Percentiles rank a stretch among this genome's conserved stretches.
Conservation (phyloP, 2,329 filamentous ascomycete genomes). For the Aspergillus ochraceus region DNA sequence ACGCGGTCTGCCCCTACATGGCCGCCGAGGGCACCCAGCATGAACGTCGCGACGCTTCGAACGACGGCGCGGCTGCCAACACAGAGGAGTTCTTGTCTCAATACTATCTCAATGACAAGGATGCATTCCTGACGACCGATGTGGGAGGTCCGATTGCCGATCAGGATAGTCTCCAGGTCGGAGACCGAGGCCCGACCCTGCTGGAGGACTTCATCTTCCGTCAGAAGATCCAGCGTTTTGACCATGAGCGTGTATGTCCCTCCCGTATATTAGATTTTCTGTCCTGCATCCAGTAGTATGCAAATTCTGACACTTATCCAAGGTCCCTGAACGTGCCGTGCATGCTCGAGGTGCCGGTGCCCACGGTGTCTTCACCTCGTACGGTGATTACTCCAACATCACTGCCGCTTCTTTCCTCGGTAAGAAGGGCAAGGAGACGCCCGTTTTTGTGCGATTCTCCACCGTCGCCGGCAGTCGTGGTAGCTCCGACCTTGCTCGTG, state of each 20-base stretch:
- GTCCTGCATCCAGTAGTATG: conserved; percentile 1
- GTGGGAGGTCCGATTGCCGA: conserved; percentile 68
- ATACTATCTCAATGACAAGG: conserved; percentile 53
- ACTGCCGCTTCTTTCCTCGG: conserved; percentile 66
- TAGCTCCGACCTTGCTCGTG: conserved; percentile 68
- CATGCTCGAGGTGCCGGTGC: conserved; percentile 69
- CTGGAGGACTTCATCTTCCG: conserved; percentile 73
- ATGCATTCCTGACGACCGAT: conserved; percentile 63
- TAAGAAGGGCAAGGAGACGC: conserved; percentile 59
- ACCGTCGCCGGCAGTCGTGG: conserved; percentile 70
- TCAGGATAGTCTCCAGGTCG: conserved; percentile 66
- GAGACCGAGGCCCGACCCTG: conserved; percentile 65
- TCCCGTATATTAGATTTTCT: not conserved
- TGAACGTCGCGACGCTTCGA: conserved; percentile 22
- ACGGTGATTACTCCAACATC: conserved; percentile 65
- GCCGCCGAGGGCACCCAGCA: conserved; percentile 26
- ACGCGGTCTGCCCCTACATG: conserved; percentile 45
- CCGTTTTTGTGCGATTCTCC: conserved; percentile 70
- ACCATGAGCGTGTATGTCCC: conserved; percentile 64
- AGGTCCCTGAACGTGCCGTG: conserved; percentile 65
- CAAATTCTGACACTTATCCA: not conserved
- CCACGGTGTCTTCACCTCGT: conserved; percentile 69
- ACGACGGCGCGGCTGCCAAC: conserved; percentile 24
- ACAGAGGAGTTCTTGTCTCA: conserved; percentile 45
- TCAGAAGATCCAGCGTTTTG: conserved; percentile 70